A percentile compares a stretch with the other conserved stretches of the same genome.
These are phyloP conservation scores for Taphrina populina DNA, from an alignment of 1,139 yeast species.

Conservation along the genomic window DNA sequence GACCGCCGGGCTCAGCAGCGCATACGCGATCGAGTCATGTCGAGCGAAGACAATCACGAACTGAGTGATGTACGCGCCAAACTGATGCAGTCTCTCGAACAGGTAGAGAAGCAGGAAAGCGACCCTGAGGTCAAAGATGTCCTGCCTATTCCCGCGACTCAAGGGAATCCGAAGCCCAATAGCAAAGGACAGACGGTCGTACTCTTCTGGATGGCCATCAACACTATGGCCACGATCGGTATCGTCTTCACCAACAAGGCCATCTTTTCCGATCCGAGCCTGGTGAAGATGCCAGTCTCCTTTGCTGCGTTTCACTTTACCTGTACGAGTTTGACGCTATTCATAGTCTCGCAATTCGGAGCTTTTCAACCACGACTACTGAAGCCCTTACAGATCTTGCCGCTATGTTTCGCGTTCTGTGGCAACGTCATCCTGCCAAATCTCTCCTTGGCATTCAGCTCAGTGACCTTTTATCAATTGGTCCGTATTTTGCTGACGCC, in stretches of 20 bases:
- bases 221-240: constrained; percentile 31
- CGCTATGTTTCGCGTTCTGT: constrained; percentile 32
- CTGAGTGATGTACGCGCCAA: constrained; percentile 29
- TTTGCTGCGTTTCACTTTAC: constrained; percentile 33
- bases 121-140: constrained; percentile 15
- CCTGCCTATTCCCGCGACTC: constrained; percentile 24
- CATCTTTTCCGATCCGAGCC: constrained; percentile 28
- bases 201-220: constrained; percentile 31
- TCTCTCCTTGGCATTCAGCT: constrained; percentile 28
- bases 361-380: constrained; percentile 24
- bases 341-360: constrained; percentile 27
- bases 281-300: constrained; percentile 29
- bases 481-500: constrained; percentile 31
- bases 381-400: constrained; percentile 22
- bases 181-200: constrained; percentile 21
- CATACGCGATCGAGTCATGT: no score
- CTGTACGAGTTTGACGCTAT: constrained; percentile 25
- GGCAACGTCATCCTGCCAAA: constrained; percentile 31
- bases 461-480: constrained; percentile 30
- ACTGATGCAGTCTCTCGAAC: constrained; percentile 29
- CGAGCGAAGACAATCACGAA: constrained; percentile 21
- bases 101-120: not conserved
- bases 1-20: no score
- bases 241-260: constrained; percentile 34
- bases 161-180: constrained; percentile 5